A percentile compares a stretch with the other conserved stretches of the same genome.
These are phyloP conservation scores for Albugo laibachii DNA, from an alignment of 352 stramenopile genomes.

Conservation along the genomic window DNA sequence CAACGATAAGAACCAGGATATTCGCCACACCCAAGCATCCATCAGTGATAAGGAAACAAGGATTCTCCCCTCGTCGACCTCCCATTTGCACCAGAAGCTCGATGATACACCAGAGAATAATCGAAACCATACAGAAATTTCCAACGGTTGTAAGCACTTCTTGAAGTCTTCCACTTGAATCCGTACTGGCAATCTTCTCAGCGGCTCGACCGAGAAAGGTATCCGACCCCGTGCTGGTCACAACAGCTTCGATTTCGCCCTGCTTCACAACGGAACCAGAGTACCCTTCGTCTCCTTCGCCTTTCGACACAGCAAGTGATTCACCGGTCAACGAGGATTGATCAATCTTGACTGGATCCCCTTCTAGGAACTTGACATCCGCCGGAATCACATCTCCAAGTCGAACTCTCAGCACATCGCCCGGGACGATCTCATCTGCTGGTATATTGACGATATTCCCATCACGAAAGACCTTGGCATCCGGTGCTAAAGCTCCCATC, in stretches of 20 bases:
- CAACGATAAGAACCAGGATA: slow-evolving; percentile 80
- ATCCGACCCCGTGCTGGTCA: slow-evolving; percentile 71
- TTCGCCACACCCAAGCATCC: slow-evolving; percentile 45
- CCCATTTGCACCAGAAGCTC: slow-evolving; percentile 75
- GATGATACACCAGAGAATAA: slow-evolving; percentile 73
- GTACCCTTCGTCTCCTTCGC: slow-evolving; percentile 54
- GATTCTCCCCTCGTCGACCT: slow-evolving; percentile 36
- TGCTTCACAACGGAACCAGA: slow-evolving; percentile 72
- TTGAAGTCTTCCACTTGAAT: slow-evolving; percentile 70
- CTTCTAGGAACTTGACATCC: slow-evolving; percentile 75
- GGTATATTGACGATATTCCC: slow-evolving; percentile 45
- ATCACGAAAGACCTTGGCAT: slow-evolving; percentile 70
- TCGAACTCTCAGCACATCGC: slow-evolving; percentile 56
- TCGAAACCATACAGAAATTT: slow-evolving; percentile 77
- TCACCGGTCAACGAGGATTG: slow-evolving; percentile 88
- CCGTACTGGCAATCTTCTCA: slow-evolving; percentile 45
- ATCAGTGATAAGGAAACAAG: slow-evolving; percentile 68
- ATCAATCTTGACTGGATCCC: slow-evolving; percentile 68
- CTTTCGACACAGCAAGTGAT: slow-evolving; percentile 82
- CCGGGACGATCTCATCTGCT: slow-evolving; percentile 42
- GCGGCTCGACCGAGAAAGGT: slow-evolving; percentile 84
- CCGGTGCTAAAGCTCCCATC: slow-evolving; percentile 74
- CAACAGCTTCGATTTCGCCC: slow-evolving; percentile 82
- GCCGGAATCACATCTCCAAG: slow-evolving; percentile 84
- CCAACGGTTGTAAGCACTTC: slow-evolving; percentile 87